Percentiles rank a stretch among this genome's conserved stretches.
phyloP scores from a whole-genome alignment of 805 yeast species.

The Teunomyces atbi region DNA sequence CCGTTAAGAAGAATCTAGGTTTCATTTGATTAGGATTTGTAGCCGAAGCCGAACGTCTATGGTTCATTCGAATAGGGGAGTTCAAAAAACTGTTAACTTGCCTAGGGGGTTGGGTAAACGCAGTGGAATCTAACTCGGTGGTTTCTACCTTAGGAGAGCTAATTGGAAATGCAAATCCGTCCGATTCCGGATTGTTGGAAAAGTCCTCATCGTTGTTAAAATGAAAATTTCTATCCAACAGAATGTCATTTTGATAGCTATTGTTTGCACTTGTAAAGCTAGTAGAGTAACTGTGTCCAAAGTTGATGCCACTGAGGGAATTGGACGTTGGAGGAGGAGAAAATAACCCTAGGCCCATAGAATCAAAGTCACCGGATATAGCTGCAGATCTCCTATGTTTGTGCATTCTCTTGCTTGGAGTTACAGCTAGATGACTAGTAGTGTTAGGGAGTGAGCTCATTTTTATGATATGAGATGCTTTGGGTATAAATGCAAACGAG shows the following conservation, averaged over 20 bases:
- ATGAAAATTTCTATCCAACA: constrained; percentile 22
- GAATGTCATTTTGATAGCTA: constrained; percentile 13
- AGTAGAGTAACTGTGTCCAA: constrained; percentile 1
- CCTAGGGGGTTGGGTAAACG: constrained; percentile 3
- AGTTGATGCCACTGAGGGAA: constrained; percentile 8
- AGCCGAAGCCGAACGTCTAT: constrained; percentile 20
- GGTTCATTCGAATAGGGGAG: constrained; percentile 32
- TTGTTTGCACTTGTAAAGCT: neutral
- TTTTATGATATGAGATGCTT: neutral
- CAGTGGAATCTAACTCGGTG: constrained; percentile 3
- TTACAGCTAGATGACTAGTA: neutral
- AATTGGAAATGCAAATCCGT: constrained; percentile 31
- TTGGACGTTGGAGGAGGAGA: constrained; percentile 22
- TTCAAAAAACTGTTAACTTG: constrained; percentile 17
- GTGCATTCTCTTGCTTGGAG: constrained; percentile 50
- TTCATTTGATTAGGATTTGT: constrained; percentile 14
- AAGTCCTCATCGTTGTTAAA: constrained; percentile 41
- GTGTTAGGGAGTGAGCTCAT: constrained; percentile 5
- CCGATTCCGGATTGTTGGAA: constrained; percentile 15
- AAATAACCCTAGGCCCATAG: constrained; percentile 36
- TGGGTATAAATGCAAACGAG: neutral
- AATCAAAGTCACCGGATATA: constrained; percentile 80
- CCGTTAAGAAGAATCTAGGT: constrained; percentile 28
- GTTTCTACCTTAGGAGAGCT: constrained; percentile 15
- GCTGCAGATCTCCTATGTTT: constrained; percentile 86